Percentiles rank a stretch among this genome's conserved stretches.
Evolutionary conservation across 2,329 filamentous ascomycete species (phyloP).

Genomic region (Ilyonectria destructans): DNA sequence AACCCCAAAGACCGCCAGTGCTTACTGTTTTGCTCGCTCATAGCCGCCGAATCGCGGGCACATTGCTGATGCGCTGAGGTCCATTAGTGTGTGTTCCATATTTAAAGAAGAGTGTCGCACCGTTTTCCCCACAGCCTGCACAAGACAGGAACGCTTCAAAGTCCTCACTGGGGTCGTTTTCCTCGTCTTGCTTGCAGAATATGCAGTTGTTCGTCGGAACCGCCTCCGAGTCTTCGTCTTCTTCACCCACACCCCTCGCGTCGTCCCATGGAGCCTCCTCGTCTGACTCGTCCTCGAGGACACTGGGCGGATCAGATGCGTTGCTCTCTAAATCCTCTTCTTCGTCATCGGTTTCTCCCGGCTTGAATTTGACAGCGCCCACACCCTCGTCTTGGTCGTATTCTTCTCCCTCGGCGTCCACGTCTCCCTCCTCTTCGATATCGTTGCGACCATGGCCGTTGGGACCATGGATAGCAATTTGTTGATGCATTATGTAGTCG

Average conservation of each 20-base stretch:
- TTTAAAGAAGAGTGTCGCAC: slow-evolving; percentile 68
- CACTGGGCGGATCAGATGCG: slow-evolving; percentile 63
- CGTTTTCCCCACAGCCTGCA: slow-evolving; percentile 83
- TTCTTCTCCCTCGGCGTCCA: slow-evolving; percentile 49
- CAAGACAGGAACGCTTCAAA: slow-evolving; percentile 87
- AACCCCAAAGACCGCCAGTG: neutral
- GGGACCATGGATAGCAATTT: slow-evolving; percentile 36
- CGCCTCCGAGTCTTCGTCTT: slow-evolving; percentile 71
- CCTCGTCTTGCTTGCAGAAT: slow-evolving; percentile 88
- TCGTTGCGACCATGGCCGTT: slow-evolving; percentile 53
- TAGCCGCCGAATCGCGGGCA: slow-evolving; percentile 76
- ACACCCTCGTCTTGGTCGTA: slow-evolving; percentile 69
- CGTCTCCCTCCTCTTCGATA: slow-evolving; percentile 54
- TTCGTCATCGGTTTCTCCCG: slow-evolving; percentile 65
- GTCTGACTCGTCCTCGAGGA: slow-evolving; percentile 68
- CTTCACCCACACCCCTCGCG: slow-evolving; percentile 71
- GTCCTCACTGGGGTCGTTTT: slow-evolving; percentile 85
- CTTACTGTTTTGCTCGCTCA: slow-evolving; percentile 55
- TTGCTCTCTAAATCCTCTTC: slow-evolving; percentile 62
- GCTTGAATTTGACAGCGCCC: slow-evolving; percentile 71
- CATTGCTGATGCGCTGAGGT: slow-evolving; percentile 90
- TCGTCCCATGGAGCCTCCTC: slow-evolving; percentile 66
- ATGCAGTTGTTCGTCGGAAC: slow-evolving; percentile 68
- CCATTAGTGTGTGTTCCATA: slow-evolving; percentile 55
- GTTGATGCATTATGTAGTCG: slow-evolving; percentile 48